Percentiles rank a stretch among this genome's conserved stretches.
These are phyloP conservation scores for Jamesozyma rosinii DNA, from an alignment of 805 yeast species.

Conservation along the genomic window DNA sequence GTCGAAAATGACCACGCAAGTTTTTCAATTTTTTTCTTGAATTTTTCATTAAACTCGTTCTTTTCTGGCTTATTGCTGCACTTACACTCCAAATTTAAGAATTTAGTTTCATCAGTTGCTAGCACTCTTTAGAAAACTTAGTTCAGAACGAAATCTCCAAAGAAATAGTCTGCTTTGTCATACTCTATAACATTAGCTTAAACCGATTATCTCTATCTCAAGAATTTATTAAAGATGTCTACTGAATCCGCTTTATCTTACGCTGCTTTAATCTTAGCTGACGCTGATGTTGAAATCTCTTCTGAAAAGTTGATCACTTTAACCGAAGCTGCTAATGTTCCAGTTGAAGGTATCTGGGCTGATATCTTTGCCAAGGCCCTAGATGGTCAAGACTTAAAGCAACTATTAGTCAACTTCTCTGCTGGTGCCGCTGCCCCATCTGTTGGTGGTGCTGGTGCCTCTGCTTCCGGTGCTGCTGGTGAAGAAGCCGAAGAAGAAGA, in stretches of 20 bases:
- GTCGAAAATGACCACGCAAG: constrained; percentile 7
- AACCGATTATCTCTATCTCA: constrained; percentile 29
- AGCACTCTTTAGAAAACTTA: not conserved
- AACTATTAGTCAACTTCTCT: constrained; percentile 49
- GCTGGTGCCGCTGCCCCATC: constrained; percentile 35
- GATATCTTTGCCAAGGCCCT: constrained; percentile 72
- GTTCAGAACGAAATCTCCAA: constrained; percentile 13
- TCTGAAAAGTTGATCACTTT: constrained; percentile 67
- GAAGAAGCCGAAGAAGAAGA: constrained; percentile 45
- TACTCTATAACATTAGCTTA: constrained; percentile 19
- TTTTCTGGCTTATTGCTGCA: not conserved
- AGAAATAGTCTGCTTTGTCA: constrained; percentile 31
- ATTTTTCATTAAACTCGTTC: not conserved
- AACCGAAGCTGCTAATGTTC: constrained; percentile 58
- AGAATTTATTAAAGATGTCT: constrained; percentile 34
- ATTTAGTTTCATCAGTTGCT: not conserved
- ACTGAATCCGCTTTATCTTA: constrained; percentile 84
- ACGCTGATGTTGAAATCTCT: constrained; percentile 90
- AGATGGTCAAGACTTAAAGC: constrained; percentile 73
- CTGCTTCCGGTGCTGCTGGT: constrained; percentile 38
- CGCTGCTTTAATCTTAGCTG: constrained; percentile 98
- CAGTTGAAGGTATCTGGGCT: constrained; percentile 62
- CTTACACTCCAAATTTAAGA: not conserved
- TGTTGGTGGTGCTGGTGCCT: constrained; percentile 36
- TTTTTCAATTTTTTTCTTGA: constrained; percentile 14